A percentile compares a stretch with the other conserved stretches of the same genome.
These are phyloP conservation scores for Ganoderma lingzhi DNA, from an alignment of 1,284 basidiomycete species.

Conservation along the genomic window DNA sequence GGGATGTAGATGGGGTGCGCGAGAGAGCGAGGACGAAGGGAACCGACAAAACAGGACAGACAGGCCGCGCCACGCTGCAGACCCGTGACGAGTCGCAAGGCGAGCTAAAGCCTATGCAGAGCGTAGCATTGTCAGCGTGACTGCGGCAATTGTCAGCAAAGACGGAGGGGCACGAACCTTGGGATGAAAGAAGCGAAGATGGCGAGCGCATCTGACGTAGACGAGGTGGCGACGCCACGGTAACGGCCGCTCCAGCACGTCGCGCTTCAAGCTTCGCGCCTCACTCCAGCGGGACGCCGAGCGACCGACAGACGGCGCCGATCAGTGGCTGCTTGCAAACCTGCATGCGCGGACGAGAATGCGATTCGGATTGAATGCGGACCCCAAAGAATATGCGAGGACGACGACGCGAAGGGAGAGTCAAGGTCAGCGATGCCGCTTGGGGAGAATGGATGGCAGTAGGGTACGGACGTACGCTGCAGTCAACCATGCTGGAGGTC, in stretches of 20 bases:
- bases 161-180: neutral
- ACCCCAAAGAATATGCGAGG: neutral
- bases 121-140: neutral
- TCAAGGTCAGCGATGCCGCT: slow-evolving; percentile 12
- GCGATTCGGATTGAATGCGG: too few species aligned
- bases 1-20: neutral
- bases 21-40: neutral
- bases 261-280: slow-evolving; percentile 19
- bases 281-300: slow-evolving; percentile 18
- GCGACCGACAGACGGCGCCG: slow-evolving; percentile 17
- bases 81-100: neutral
- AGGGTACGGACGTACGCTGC: slow-evolving; percentile 34
- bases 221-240: neutral
- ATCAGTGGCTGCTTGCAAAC: slow-evolving; percentile 31
- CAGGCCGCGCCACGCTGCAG: neutral
- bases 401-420: neutral
- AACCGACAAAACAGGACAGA: neutral
- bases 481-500: slow-evolving; percentile 29
- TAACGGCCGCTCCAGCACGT: neutral
- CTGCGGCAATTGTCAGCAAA: neutral
- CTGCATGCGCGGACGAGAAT: slow-evolving; percentile 11
- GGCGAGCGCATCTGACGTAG: neutral
- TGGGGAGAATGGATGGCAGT: neutral
- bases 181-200: neutral
- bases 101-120: neutral